Base-by-base conservation (phyloP, 345 rosid species). In the Moringa oleifera region DNA sequence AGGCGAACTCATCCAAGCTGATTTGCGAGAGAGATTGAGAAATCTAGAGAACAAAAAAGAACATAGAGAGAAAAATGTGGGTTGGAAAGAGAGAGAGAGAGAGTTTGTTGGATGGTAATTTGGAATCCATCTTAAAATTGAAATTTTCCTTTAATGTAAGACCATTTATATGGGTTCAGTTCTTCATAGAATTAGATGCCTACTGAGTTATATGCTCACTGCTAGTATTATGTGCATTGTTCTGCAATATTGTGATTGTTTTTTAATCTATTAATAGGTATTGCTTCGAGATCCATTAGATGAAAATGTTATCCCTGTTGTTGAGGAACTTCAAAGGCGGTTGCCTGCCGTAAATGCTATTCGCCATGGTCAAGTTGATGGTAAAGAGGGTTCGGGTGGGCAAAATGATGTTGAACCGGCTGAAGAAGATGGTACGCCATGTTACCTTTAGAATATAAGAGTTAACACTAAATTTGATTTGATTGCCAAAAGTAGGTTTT, bases 261-360 rank as follows among this genome's bases (percentile, higher is more conserved):
- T 21, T 28, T 50, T 19, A 58, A 33, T 11, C 11, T 33, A 18
- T 22, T 20, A 51, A 31, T 70, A 94, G 99, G 93, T 94, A 55
- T 63, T 85, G 79, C 95, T 94, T 68, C 85, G 95, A 58, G 97
- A 94, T 71, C 93, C 97, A 6, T 54, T 68, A 18, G 96, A 85
- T 77, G 89, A 84, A 67, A 68, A 85, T 73, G 91, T 94, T 46
- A 79, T 91, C 37, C 97, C 99, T 5, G 87, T 94, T 58, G 81
- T 94, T 19, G 87, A 85, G 80, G 97, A 94, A 77, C 96, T 94
- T 73, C 90, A 75, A 68, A 83, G 96, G 68, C 89, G 93, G 36
- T 63, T 95, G 47, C 87, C 93, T 51, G 69, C 73, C 57, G 54
- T 65, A 18, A 74, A 68, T 69, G 78, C 79, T 53, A 22, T 66